Base-by-base conservation (phyloP, 2,329 filamentous ascomycete species). In the Epichloe festucae region DNA sequence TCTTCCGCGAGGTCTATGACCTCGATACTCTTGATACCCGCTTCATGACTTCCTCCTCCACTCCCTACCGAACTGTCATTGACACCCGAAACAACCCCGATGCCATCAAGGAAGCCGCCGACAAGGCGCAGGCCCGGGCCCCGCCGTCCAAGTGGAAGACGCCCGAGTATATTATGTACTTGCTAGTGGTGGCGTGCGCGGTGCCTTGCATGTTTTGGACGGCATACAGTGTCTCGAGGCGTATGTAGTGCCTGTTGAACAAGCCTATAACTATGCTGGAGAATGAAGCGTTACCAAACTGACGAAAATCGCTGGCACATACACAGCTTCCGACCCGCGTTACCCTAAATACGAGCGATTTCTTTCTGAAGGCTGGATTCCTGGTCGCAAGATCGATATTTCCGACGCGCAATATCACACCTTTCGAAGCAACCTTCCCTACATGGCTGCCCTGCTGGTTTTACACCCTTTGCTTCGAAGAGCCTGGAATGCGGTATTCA, bases 161-260 rank as follows among this genome's bases (percentile, higher is more conserved):
- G 0, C 76, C 78, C 3, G 93, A 98, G 69, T 97, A 93, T 71
- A 85, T 81, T 64, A 59, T 89, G 50, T 97, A 98, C 71, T 85
- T 83, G 59, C 46, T 85, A 19, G 69, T 87, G 57, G 79, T 96
- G 59, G 55, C 76, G 34, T 63, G 79, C 5, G 75, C 74, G 51
- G 75, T 97, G 27, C 88, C 89, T 8, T 77, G 82, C 61, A 98
- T 98, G 90, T 89, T 95, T 69, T 95, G 89, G 73, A 75, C 84
- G n/a, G 84, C 85, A 10, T 87, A 89, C 58, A 80, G 87, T 69
- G 89, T 95, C 45, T 98, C 93, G 23, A 79, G 83, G 69, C 78
- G 90, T 90, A 68, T 53, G 75, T 73, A 42, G 5, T 31, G 3
- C 8, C 27, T 31, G 27, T 31, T 31, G 27, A 31, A 31, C 27